Evolutionary conservation across 768 basidiomycete genomes (phyloP).

Genomic region (Rhodotorula kratochvilovae): DNA sequence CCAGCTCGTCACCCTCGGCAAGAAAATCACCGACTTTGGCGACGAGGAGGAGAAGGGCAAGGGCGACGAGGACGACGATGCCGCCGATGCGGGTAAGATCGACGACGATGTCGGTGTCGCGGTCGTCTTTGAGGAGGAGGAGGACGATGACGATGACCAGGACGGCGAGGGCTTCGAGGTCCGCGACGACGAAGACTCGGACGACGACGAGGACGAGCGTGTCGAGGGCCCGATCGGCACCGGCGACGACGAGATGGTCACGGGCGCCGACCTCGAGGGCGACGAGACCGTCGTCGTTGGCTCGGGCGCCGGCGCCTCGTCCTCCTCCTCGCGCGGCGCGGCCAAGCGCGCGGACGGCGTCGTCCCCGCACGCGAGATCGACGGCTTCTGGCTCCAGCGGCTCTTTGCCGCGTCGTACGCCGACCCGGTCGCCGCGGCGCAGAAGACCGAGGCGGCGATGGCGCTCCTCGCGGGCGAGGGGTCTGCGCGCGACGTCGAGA

Average conservation of each 20-base stretch:
- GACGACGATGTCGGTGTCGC: constrained; percentile 97
- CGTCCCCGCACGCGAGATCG: constrained; percentile 83
- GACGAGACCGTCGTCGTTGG: constrained; percentile 73
- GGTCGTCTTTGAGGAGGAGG: constrained; percentile 95
- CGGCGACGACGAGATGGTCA: constrained; percentile 61
- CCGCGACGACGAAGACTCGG: constrained; percentile 62
- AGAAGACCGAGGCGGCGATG: constrained; percentile 80
- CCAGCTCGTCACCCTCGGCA: constrained; percentile 74
- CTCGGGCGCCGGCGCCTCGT: constrained; percentile 49
- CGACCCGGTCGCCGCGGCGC: constrained; percentile 88
- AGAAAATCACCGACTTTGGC: constrained; percentile 94
- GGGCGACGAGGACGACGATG: constrained; percentile 61
- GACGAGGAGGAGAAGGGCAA: constrained; percentile 65
- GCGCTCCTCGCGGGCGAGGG: constrained; percentile 80
- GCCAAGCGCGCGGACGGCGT: constrained; percentile 64
- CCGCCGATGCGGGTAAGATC: constrained; percentile 74
- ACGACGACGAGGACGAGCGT: constrained; percentile 53
- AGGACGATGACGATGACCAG: constrained; percentile 79
- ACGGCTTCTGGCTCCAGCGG: constrained; percentile 98
- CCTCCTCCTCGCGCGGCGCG: constrained; percentile 49
- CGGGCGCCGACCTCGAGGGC: constrained; percentile 58
- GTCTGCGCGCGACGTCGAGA: constrained; percentile 84
- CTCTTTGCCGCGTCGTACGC: constrained; percentile 85
- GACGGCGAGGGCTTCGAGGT: constrained; percentile 78
- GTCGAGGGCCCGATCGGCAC: constrained; percentile 38